Conservation (phyloP, 1,284 basidiomycete species). For the Mrakiaceae sp. region DNA sequence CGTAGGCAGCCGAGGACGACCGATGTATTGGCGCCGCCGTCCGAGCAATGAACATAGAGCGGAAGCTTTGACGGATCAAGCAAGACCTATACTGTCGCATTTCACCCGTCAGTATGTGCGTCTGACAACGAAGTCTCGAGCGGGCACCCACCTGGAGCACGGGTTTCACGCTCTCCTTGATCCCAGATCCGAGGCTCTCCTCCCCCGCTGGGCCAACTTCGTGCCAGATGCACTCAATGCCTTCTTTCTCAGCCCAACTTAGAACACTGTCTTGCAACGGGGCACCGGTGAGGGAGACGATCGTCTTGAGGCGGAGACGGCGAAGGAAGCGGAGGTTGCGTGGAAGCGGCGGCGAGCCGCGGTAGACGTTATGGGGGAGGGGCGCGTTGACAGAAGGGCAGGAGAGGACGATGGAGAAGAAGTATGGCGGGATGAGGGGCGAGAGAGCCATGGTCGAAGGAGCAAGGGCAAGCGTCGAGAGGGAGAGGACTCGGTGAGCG, state of each 20-base stretch:
- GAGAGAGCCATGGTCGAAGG: neutral
- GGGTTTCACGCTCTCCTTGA: slow-evolving; percentile 2
- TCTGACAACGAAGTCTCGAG: neutral
- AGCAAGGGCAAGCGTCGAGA: too few relatives aligned
- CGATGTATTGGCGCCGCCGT: slow-evolving; percentile 2
- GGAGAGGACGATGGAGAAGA: neutral
- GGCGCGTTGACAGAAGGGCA: neutral
- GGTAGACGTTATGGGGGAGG: neutral
- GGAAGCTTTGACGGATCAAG: slow-evolving; percentile 3
- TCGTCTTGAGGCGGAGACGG: neutral
- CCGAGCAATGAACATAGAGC: neutral
- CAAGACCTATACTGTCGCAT: neutral
- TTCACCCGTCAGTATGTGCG: neutral
- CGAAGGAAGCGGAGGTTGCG: slow-evolving; percentile 7
- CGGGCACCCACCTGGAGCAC: neutral
- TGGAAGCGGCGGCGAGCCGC: neutral
- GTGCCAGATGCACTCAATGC: neutral
- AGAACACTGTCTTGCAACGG: neutral
- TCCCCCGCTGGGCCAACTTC: slow-evolving; percentile 3
- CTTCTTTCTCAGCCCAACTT: neutral
- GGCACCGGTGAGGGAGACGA: neutral
- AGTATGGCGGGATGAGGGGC: neutral
- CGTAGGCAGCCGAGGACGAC: neutral
- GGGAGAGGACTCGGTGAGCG: too few relatives aligned
- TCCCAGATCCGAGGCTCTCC: neutral